Evolutionary conservation across 139 green algal genomes (phyloP).

Genomic region (Chlamydomonas incerta): DNA sequence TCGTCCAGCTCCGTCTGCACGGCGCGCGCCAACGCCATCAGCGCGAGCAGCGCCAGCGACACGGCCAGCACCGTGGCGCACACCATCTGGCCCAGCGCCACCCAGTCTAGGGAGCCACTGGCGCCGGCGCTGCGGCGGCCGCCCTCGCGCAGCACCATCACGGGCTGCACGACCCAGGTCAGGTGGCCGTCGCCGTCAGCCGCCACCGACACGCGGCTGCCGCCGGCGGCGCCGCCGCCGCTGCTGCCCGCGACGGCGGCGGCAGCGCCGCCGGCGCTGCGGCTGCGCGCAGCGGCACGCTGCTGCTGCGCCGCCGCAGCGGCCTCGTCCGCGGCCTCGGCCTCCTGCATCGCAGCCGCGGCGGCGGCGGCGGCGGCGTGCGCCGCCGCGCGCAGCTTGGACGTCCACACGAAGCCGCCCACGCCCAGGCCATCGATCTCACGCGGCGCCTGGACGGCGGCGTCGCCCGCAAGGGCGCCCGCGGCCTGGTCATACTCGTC

Average conservation of each 20-base stretch:
- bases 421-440: too few relatives aligned
- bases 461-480: too few relatives aligned
- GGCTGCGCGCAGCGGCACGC: too few relatives aligned
- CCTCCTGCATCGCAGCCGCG: neutral
- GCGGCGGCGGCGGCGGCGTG: too few relatives aligned
- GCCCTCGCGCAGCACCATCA: neutral
- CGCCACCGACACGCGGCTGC: neutral
- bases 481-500: too few relatives aligned
- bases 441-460: too few relatives aligned
- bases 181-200: neutral
- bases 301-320: too few relatives aligned
- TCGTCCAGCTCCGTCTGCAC: neutral
- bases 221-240: neutral
- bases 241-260: too few relatives aligned
- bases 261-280: too few relatives aligned
- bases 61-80: neutral
- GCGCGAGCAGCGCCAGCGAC: neutral
- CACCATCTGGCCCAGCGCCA: neutral
- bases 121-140: neutral
- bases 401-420: slow-evolving; percentile 11
- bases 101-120: neutral
- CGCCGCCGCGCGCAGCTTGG: neutral
- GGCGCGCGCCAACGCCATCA: neutral
- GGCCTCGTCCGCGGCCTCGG: too few relatives aligned
- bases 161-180: neutral